Percentiles rank a stretch among this genome's conserved stretches.
Conservation (phyloP, 1,284 basidiomycete species). For the Hypsizygus ulmarius region DNA sequence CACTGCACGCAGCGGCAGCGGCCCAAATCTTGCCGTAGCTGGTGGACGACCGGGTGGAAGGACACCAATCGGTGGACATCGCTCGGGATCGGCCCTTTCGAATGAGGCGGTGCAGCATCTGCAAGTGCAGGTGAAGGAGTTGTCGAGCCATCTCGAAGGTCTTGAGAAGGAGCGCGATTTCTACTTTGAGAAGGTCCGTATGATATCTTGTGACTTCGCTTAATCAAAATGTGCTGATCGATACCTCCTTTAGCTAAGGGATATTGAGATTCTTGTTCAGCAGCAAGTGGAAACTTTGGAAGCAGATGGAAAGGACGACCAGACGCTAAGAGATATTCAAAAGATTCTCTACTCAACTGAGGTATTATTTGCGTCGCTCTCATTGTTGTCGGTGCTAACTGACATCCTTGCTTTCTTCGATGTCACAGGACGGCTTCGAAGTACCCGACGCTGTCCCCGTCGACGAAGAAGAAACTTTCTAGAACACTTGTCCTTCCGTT, state of each 20-base stretch:
- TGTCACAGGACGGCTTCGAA: conserved; percentile 63
- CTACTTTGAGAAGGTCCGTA: conserved; percentile 91
- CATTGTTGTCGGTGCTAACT: not conserved
- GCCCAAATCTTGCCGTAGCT: conserved; percentile 33
- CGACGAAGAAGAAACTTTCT: conserved; percentile 9
- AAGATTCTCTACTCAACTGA: conserved; percentile 95
- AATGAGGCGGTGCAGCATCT: conserved; percentile 64
- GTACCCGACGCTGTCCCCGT: conserved; percentile 59
- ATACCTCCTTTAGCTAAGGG: conserved; percentile 82
- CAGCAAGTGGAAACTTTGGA: conserved; percentile 65
- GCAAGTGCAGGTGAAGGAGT: conserved; percentile 79
- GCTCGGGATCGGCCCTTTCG: conserved; percentile 57
- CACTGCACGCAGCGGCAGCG: conserved; percentile 37
- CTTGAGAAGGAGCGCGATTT: conserved; percentile 96
- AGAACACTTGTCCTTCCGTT: not conserved
- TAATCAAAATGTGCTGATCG: conserved; percentile 5
- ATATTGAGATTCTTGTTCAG: conserved; percentile 94
- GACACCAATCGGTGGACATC: conserved; percentile 68
- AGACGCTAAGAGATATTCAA: conserved; percentile 82
- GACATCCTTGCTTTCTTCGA: conserved; percentile 11
- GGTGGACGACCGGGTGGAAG: conserved; percentile 54
- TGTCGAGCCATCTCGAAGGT: conserved; percentile 81
- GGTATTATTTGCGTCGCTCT: conserved; percentile 44
- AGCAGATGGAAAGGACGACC: conserved; percentile 60
- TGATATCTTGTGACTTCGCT: conserved; percentile 6